A percentile compares a stretch with the other conserved stretches of the same genome.
Conservation (phyloP, 2,329 filamentous ascomycete species). For the Diaporthe vaccinii region DNA sequence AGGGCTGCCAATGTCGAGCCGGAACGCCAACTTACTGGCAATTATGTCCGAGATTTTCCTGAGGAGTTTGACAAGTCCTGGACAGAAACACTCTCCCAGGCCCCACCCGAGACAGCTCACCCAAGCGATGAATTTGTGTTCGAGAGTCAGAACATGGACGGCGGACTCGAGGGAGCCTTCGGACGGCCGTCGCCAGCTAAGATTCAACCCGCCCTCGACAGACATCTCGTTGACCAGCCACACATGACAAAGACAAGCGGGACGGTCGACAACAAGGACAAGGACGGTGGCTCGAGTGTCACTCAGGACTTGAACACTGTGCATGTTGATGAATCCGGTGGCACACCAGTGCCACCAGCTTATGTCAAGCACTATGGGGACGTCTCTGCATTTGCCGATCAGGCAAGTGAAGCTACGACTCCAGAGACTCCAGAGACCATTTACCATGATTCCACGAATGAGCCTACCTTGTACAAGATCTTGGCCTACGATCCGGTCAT, state of each 20-base stretch:
- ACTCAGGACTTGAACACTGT: constrained; percentile 64
- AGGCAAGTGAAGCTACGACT: constrained; percentile 35
- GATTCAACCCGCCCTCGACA: constrained; percentile 47
- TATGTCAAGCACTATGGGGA: constrained; percentile 53
- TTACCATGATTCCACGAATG: neutral
- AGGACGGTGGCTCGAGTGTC: constrained; percentile 58
- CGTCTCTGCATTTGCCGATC: constrained; percentile 33
- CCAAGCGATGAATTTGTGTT: neutral
- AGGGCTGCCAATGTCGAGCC: constrained; percentile 36
- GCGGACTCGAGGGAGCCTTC: constrained; percentile 37
- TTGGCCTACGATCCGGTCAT: constrained; percentile 74
- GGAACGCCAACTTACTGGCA: constrained; percentile 57
- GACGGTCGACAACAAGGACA: constrained; percentile 45
- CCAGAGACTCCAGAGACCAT: neutral
- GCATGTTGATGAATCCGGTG: constrained; percentile 59
- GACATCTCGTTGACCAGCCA: constrained; percentile 35
- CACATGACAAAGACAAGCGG: constrained; percentile 46
- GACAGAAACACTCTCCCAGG: constrained; percentile 45
- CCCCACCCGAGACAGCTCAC: constrained; percentile 32
- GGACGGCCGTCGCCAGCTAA: constrained; percentile 24
- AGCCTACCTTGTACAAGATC: constrained; percentile 69
- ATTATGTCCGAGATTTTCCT: constrained; percentile 65
- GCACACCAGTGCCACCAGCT: constrained; percentile 51
- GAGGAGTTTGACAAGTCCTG: constrained; percentile 63
- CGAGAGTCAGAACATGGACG: constrained; percentile 36